These are phyloP conservation scores for Powellomyces hirtus DNA, from an alignment of 192 early-diverging fungal genomes.

Conservation along the genomic window DNA sequence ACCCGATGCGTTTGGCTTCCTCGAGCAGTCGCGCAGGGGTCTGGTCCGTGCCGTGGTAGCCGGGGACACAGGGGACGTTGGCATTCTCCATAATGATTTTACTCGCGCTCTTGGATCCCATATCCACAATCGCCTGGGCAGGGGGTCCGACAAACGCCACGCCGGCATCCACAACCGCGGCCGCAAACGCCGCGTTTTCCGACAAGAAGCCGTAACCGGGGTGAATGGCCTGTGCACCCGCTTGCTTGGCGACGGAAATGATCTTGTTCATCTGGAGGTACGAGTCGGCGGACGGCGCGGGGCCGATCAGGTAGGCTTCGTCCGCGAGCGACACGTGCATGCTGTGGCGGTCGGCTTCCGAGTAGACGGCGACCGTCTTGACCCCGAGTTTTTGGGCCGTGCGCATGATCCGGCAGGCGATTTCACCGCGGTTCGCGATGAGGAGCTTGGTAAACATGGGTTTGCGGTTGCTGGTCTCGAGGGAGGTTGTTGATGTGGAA, in stretches of 20 bases:
- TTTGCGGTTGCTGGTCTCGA: not conserved
- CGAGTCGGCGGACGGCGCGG: constrained; percentile 72
- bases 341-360: constrained; percentile 83
- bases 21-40: constrained; percentile 65
- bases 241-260: constrained; percentile 67
- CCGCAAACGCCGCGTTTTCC: constrained; percentile 85
- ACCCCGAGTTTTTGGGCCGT: constrained; percentile 93
- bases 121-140: constrained; percentile 86
- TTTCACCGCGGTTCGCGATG: constrained; percentile 95
- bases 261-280: constrained; percentile 84
- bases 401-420: constrained; percentile 89
- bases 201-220: constrained; percentile 93
- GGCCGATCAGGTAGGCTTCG: constrained; percentile 90
- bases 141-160: constrained; percentile 93
- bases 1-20: constrained; percentile 84
- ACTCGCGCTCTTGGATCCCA: constrained; percentile 98
- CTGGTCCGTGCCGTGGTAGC: constrained; percentile 80
- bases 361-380: constrained; percentile 92
- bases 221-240: constrained; percentile 89
- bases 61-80: constrained; percentile 80
- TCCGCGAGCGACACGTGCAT: constrained; percentile 90
- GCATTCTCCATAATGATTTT: constrained; percentile 95
- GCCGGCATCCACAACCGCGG: constrained; percentile 68
- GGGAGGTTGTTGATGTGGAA: not conserved
- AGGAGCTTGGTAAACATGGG: constrained; percentile 82